These are phyloP conservation scores for Fusarium nelsonii DNA, from an alignment of 2,329 filamentous ascomycete species.

Conservation along the genomic window DNA sequence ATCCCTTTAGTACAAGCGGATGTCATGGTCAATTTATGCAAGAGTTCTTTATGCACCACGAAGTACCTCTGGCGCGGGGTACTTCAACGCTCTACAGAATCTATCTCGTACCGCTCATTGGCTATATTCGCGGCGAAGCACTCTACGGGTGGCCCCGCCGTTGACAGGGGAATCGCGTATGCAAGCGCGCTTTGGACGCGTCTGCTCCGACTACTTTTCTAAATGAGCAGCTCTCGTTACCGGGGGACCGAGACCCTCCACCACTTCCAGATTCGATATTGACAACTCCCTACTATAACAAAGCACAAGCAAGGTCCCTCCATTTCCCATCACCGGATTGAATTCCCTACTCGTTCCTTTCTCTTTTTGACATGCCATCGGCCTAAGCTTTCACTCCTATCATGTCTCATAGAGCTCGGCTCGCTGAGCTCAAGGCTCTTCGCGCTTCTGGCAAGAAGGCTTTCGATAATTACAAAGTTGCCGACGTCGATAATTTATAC, in stretches of 20 bases:
- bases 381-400: constrained; percentile 38
- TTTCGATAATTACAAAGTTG: constrained; percentile 86
- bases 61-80: constrained; percentile 2
- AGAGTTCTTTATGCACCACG: constrained; percentile 15
- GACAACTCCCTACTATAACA: constrained; percentile 21
- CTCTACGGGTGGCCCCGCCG: constrained; percentile 28
- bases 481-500: constrained; percentile 87
- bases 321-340: background rate
- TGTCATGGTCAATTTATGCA: background rate
- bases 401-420: constrained; percentile 63
- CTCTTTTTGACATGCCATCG: constrained; percentile 39
- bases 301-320: background rate
- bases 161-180: constrained; percentile 34
- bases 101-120: constrained; percentile 13
- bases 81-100: constrained; percentile 4
- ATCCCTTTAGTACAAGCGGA: background rate
- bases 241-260: constrained; percentile 34
- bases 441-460: constrained; percentile 92
- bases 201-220: constrained; percentile 40
- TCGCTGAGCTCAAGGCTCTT: constrained; percentile 85
- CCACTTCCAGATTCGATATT: constrained; percentile 18
- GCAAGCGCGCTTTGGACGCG: constrained; percentile 36
- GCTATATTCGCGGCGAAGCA: constrained; percentile 13
- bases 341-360: background rate
- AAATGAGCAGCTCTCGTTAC: constrained; percentile 37